phyloP scores from a whole-genome alignment of 192 early-diverging fungal species.

The Paraglomus brasilianum region DNA sequence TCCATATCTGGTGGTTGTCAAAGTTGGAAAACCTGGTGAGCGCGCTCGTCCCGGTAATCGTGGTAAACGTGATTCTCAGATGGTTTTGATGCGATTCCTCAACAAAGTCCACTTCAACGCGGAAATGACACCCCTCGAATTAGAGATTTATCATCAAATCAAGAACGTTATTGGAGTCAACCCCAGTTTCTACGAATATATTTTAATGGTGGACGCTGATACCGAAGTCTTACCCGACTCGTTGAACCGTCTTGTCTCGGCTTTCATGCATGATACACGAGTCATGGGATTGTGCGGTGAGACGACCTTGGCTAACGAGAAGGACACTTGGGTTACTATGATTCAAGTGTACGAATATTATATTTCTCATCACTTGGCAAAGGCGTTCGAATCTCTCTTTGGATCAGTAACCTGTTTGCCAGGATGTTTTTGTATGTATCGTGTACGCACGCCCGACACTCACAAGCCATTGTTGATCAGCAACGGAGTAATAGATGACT shows the following conservation, averaged over 20 bases:
- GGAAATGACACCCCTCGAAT: conserved; percentile 92
- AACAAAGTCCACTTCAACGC: conserved; percentile 94
- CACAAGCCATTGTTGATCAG: conserved; percentile 89
- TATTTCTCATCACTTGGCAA: conserved; percentile 94
- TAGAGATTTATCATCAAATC: conserved; percentile 98
- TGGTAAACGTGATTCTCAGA: conserved; percentile 99
- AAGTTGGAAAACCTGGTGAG: conserved; percentile 88
- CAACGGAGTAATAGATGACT: conserved; percentile 88
- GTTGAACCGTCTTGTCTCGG: conserved; percentile 87
- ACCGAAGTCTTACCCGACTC: conserved; percentile 90
- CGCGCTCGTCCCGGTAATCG: conserved; percentile 89
- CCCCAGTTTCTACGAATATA: conserved; percentile 93
- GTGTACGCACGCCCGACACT: conserved; percentile 84
- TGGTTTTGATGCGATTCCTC: conserved; percentile 97
- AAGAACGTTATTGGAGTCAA: conserved; percentile 98
- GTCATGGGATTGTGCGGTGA: conserved; percentile 96
- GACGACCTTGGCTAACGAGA: conserved; percentile 90
- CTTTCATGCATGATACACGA: conserved; percentile 86
- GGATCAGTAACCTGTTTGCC: conserved; percentile 97
- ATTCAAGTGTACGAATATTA: conserved; percentile 99
- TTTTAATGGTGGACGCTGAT: conserved; percentile 98
- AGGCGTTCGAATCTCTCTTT: conserved; percentile 97
- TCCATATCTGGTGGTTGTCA: conserved; percentile 94
- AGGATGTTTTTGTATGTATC: conserved; percentile 99
- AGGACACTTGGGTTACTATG: conserved; percentile 93